Evolutionary conservation across 345 rosid genomes (phyloP).

Genomic region (Capsella bursapastoris): DNA sequence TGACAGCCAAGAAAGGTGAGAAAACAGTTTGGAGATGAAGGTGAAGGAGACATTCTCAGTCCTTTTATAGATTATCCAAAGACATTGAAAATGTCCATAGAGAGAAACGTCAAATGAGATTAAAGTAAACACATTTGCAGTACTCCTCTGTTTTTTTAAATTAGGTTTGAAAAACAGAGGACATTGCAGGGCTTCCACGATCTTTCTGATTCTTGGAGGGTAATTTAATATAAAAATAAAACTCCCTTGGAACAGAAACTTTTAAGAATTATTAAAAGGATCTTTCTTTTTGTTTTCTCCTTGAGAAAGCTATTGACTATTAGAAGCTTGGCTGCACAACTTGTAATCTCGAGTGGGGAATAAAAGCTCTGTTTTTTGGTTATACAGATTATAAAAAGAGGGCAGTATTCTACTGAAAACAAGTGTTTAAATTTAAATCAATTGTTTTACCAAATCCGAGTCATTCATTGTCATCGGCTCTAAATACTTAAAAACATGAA

Average conservation of each 20-base stretch:
- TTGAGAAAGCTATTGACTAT: too few relatives aligned
- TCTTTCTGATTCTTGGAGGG: neutral
- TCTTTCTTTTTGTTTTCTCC: too few relatives aligned
- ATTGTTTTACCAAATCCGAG: neutral
- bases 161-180: constrained; percentile 23
- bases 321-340: too few relatives aligned
- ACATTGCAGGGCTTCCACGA: constrained; percentile 20
- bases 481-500: too few relatives aligned
- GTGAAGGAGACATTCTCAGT: neutral
- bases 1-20: constrained; percentile 13
- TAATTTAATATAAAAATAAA: neutral
- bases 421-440: too few relatives aligned
- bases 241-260: neutral
- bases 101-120: constrained; percentile 17
- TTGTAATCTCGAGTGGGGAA: too few relatives aligned
- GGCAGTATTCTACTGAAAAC: too few relatives aligned
- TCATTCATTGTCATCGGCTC: neutral
- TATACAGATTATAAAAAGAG: too few relatives aligned
- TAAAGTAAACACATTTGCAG: constrained; percentile 23
- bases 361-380: too few relatives aligned
- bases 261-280: neutral
- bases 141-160: constrained; percentile 7
- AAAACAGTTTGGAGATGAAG: neutral
- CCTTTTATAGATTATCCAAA: constrained; percentile 41
- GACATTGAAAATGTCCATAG: constrained; percentile 36